These are phyloP conservation scores for Carex kokanica DNA, from an alignment of 176 grass and related monocot species.

Conservation along the genomic window DNA sequence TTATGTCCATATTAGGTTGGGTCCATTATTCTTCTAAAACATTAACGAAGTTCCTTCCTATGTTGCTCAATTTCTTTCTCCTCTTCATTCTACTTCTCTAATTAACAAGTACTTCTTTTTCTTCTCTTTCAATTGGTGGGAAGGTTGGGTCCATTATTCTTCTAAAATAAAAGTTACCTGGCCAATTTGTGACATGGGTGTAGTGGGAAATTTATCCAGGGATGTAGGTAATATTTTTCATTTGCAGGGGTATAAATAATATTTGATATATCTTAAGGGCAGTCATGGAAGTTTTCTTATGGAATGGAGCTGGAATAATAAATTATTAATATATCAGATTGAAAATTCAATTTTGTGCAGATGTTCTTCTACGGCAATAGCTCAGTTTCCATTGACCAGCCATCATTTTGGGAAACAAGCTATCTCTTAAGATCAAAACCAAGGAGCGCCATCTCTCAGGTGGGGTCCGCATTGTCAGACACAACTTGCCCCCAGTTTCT, in stretches of 20 bases:
- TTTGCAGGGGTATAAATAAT: not conserved
- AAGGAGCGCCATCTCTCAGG: constrained; percentile 26
- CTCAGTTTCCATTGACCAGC: constrained; percentile 70
- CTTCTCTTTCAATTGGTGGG: not conserved
- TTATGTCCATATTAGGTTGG: not conserved
- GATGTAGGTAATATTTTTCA: not conserved
- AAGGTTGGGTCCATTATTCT: too few species aligned
- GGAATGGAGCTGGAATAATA: not conserved
- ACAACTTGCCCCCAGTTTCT: constrained; percentile 63
- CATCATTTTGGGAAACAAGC: constrained; percentile 93
- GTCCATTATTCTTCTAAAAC: not conserved
- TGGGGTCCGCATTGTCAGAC: constrained; percentile 26
- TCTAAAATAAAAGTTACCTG: not conserved
- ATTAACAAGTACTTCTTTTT: not conserved
- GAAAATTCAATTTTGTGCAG: constrained; percentile 36
- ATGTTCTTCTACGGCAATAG: constrained; percentile 89
- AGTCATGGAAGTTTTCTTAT: not conserved
- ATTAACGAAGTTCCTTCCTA: not conserved
- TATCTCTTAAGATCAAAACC: constrained; percentile 65
- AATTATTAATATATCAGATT: constrained; percentile 20
- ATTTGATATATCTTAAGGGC: not conserved
- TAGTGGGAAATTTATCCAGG: not conserved
- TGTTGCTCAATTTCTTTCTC: not conserved
- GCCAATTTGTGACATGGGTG: not conserved
- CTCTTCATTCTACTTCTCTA: not conserved